Base-by-base conservation (phyloP, 495 filamentous ascomycete species). In the Acidiella bohemica region DNA sequence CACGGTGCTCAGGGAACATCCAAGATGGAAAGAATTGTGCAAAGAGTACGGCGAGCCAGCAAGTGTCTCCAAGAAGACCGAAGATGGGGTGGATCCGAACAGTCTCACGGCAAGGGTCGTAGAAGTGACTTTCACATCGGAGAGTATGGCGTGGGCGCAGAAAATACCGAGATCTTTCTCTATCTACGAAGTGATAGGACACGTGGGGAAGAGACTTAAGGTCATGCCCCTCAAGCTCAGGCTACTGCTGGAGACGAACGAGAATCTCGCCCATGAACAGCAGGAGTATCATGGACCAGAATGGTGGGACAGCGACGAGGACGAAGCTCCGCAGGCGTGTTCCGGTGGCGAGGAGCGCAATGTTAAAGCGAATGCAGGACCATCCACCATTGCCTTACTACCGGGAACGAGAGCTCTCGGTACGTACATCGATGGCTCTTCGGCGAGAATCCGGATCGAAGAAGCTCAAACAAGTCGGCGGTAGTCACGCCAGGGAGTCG, bases 351-450 rank as follows among this genome's bases (percentile, higher is more conserved):
- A 57, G 58, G 55, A 21, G 43, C 25, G 16, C 49, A 42, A 19
- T 19, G 25, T 5, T 43, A 52, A 20, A 61, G 59, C 37, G 46
- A 47, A 4, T 12, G 67, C 66, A 5, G 61, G 70, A 13, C 27
- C 5, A 49, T 83, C 76, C 67, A 67, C 80, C 26, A 72, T 73
- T 51, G 83, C 88, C 59, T 61, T 96, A 40, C 74, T 76, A 47
- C 81, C 90, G 53, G 80, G 81, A 29, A 84, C 81, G 9, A 70
- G 81, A 50, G 73, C 80, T 58, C 68, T 93, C 53, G 84, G 83
- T 9, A 88, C 80, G 51, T 81, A 76, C 64, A 71, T 93, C 40
- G 84, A 92, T 46, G 73, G 76, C 12, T 54, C 57, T 36, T 73
- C 79, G 49, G 81, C 71, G 2, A 75, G 50, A 44, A 65, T 95